phyloP scores from a whole-genome alignment of 257 asterid genomes.

The Scutellaria barbata region DNA sequence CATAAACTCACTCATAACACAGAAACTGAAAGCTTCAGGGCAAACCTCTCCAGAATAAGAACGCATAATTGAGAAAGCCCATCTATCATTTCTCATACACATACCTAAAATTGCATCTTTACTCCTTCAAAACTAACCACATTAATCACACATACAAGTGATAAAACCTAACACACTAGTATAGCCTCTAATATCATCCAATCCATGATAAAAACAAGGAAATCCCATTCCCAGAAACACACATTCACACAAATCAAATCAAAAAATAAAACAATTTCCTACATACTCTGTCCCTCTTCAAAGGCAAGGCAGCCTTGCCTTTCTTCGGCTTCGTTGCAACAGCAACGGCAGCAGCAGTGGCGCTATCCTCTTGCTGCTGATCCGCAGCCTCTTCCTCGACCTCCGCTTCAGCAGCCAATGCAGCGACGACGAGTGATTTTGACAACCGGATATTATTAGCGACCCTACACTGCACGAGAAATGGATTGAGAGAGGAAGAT shows the following conservation, averaged over 20 bases:
- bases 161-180: neutral
- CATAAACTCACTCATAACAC: neutral
- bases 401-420: constrained; percentile 58
- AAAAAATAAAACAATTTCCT: neutral
- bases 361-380: constrained; percentile 42
- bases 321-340: constrained; percentile 76
- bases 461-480: constrained; percentile 39
- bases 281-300: constrained; percentile 87
- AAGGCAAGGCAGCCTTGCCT: constrained; percentile 88
- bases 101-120: neutral
- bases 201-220: neutral
- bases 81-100: constrained; percentile 6
- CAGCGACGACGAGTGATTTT: constrained; percentile 53
- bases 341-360: constrained; percentile 41
- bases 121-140: neutral
- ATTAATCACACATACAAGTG: neutral
- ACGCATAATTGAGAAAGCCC: neutral
- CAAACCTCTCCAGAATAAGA: constrained; percentile 16
- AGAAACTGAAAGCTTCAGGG: constrained; percentile 1
- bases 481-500: constrained; percentile 38
- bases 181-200: neutral
- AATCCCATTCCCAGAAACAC: constrained; percentile 25
- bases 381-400: constrained; percentile 51
- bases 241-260: neutral
- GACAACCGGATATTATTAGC: constrained; percentile 49